These are phyloP conservation scores for Eucommia ulmoides DNA, from an alignment of 257 asterid genomes.

Conservation along the genomic window DNA sequence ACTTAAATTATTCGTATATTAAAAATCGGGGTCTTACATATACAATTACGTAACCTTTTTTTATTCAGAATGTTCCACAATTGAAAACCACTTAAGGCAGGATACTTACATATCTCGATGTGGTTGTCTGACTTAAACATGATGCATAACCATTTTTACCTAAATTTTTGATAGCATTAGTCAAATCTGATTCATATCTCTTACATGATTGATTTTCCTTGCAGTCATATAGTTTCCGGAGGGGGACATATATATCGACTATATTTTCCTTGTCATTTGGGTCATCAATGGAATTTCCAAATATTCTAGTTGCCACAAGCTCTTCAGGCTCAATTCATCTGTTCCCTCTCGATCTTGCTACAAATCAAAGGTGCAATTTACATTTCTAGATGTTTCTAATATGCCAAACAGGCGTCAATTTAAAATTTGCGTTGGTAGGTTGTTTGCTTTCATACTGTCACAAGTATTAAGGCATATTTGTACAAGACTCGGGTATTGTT, in stretches of 20 bases:
- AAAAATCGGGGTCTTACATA: too few species aligned
- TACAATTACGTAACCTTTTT: too few species aligned
- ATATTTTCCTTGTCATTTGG: constrained; percentile 82
- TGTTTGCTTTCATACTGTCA: neutral
- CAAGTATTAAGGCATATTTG: too few species aligned
- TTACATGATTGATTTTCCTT: constrained; percentile 11
- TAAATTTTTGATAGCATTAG: too few species aligned
- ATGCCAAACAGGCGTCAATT: constrained; percentile 7
- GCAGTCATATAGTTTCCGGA: constrained; percentile 96
- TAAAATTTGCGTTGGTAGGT: neutral
- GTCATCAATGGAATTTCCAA: constrained; percentile 71
- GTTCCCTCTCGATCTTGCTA: constrained; percentile 53
- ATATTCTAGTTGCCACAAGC: constrained; percentile 85
- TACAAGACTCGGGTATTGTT: too few species aligned
- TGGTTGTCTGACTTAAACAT: too few species aligned
- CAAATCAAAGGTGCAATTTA: constrained; percentile 52
- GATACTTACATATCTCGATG: too few species aligned
- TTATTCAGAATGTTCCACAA: too few species aligned
- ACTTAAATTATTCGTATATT: too few species aligned
- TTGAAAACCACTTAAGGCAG: too few species aligned
- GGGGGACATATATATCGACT: constrained; percentile 76
- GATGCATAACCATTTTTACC: too few species aligned
- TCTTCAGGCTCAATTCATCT: constrained; percentile 81
- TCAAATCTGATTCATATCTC: too few species aligned
- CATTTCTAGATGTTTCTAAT: constrained; percentile 1